A percentile compares a stretch with the other conserved stretches of the same genome.
Conservation (phyloP, 2,329 filamentous ascomycete genomes). For the Colletotrichum ledebouriae region DNA sequence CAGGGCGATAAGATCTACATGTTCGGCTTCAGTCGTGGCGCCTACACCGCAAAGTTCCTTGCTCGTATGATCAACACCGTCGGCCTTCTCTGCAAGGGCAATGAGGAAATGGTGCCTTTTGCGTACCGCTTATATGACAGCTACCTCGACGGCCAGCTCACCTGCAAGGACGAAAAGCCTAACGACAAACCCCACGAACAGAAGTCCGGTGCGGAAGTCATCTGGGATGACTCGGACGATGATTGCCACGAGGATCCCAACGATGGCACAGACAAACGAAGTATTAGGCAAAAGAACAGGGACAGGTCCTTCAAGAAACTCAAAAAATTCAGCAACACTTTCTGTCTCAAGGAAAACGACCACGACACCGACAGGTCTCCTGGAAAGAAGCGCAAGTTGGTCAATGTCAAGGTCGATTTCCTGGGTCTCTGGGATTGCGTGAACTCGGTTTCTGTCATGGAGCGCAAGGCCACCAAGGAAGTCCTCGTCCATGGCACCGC, state of each 20-base stretch:
- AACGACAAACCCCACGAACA: slow-evolving; percentile 36
- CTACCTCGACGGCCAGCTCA: slow-evolving; percentile 53
- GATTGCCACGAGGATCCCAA: neutral
- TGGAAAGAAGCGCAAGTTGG: slow-evolving; percentile 31
- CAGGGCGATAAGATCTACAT: slow-evolving; percentile 65
- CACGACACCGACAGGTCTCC: neutral
- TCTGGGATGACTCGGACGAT: neutral
- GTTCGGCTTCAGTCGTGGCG: slow-evolving; percentile 67
- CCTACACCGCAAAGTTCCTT: slow-evolving; percentile 65
- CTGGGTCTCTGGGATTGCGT: slow-evolving; percentile 68
- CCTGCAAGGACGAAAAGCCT: slow-evolving; percentile 45
- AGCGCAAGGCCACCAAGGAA: slow-evolving; percentile 52
- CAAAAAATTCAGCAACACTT: slow-evolving; percentile 61
- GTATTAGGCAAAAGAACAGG: slow-evolving; percentile 44
- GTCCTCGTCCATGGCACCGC: slow-evolving; percentile 57
- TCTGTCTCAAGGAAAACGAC: slow-evolving; percentile 55
- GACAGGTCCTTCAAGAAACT: slow-evolving; percentile 50
- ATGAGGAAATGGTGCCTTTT: slow-evolving; percentile 67
- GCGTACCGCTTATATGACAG: slow-evolving; percentile 60
- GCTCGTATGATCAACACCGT: slow-evolving; percentile 64
- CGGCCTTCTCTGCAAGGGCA: slow-evolving; percentile 63
- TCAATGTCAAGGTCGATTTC: slow-evolving; percentile 63
- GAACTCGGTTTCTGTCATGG: slow-evolving; percentile 60
- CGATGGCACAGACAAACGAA: neutral
- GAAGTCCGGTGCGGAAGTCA: neutral